Base-by-base conservation (phyloP, 2,329 filamentous ascomycete species). In the Diaporthe citrichinensis region DNA sequence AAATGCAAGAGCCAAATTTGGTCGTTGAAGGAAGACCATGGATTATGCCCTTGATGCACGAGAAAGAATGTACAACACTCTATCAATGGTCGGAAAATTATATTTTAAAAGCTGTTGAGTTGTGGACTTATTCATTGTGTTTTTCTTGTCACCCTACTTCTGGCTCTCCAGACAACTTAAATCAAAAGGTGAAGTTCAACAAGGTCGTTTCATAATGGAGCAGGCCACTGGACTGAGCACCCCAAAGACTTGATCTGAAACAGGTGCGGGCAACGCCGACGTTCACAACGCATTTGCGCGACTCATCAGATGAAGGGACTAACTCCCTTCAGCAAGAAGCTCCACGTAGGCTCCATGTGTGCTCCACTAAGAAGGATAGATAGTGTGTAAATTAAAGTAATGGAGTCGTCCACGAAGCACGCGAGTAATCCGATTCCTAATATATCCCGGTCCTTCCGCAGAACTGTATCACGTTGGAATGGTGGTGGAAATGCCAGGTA, bases 261-360 rank as follows among this genome's bases (percentile, higher is more conserved):
- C 59, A 65, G 59, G 39, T 17, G 41, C 61, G 41, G 41, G 61
- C 41, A 51, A 25, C 23, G 28, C 62, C 62, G 44, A 68, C 28
- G 10, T 51, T 67, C 62, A 49, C 20, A 51, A 12, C 23, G 36
- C 46, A 68, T 53, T 49, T 68, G 44, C 62, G 44, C 44, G 62
- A 68, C 34, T 68, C 62, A 51, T 68, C 62, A 14, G 44, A 68
- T 68, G 23, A n/a, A 51, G 25, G 44, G 31, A 39, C 62, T 68
- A 51, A 46, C 62, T 39, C 9, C 23, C 28, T 53, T 68, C 46
- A 39, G 31, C 31, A 1, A 36, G 14, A 20, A 14, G 44, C 23
- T 36, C 62, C 62, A 68, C 44, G 12, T 23, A 7, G 17, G 25
- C 15, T 23, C 46, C 62, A 36, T 51, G 4, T 17, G 23, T 28